Evolutionary conservation across 441 rosid genomes (phyloP), one percentile per base, ranked within the genome.

Genomic region (Bruguiera hainesii): DNA sequence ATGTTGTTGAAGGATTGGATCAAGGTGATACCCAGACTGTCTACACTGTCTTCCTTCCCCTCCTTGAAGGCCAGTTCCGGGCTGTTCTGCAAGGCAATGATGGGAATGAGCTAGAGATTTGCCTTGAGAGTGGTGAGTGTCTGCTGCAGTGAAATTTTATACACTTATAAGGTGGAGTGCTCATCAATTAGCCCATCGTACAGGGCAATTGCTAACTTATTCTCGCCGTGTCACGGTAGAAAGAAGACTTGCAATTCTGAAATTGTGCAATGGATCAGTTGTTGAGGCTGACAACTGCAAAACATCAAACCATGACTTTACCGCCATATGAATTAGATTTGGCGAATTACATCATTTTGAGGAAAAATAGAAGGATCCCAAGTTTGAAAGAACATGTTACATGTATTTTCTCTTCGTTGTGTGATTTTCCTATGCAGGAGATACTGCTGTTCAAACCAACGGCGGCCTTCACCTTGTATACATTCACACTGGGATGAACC

Each of bases 51-150:
- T 91, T 94, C 73, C 97, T 94, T 10, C 98, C 98, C 52, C 86
- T 94, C 33, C 98, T 94, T 48, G 99, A 94, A 76, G 98, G 98
- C 80, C 98, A 79, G 65, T 94, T 94, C 78, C 94, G 99, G 74
- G 84, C 98, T 66, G 99, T 82, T 49, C 81, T 93, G 25, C 98
- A 93, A 81, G 98, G 98, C 72, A 93, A 88, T 28, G 95, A 86
- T 30, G 86, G 76, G 71, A 89, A 86, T 28, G 96, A 91, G 84
- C 70, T 93, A 5, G 96, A 93, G 86, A 83, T 93, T 68, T 93
- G 97, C 82, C 85, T 91, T 10, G 98, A 93, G 84, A 93, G 98
- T 65, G 97, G 98, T 90, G 84, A 33, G 37, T 33, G 37, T 33
- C 37, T 33, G 37, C 37, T 33, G 9, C 7, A 7, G 37, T 8